phyloP scores from a whole-genome alignment of 192 early-diverging fungal genomes.

The Coemansia erecta region DNA sequence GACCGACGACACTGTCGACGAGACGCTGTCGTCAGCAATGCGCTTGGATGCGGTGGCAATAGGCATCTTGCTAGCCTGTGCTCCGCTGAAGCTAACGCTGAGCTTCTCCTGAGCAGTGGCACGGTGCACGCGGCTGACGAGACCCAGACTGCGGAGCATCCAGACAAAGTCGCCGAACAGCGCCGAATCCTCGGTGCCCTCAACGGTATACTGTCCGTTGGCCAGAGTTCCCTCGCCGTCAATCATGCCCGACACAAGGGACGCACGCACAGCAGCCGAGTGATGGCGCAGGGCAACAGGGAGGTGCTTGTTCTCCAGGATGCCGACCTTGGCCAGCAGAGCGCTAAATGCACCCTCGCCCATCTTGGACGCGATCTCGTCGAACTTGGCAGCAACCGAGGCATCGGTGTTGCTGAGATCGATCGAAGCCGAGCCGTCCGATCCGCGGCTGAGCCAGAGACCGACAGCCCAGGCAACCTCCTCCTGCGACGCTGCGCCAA shows the following conservation, averaged over 20 bases:
- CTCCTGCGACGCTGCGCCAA: slow-evolving; percentile 22
- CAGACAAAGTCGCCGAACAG: slow-evolving; percentile 26
- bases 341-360: slow-evolving; percentile 1
- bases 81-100: slow-evolving; percentile 10
- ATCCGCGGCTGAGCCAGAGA: slow-evolving; percentile 15
- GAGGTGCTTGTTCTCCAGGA: slow-evolving; percentile 12
- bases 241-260: slow-evolving; percentile 29
- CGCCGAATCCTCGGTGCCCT: background rate
- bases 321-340: slow-evolving; percentile 21
- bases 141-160: slow-evolving; percentile 38
- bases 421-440: background rate
- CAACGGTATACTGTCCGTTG: slow-evolving; percentile 23
- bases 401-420: background rate
- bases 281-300: slow-evolving; percentile 18
- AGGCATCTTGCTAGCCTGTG: slow-evolving; percentile 13
- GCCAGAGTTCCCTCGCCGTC: slow-evolving; percentile 15
- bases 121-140: slow-evolving; percentile 13
- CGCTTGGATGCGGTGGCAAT: slow-evolving; percentile 11
- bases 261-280: slow-evolving; percentile 17
- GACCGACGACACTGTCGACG: slow-evolving; percentile 15
- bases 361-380: slow-evolving; percentile 4
- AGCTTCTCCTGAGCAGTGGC: background rate
- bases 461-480: slow-evolving; percentile 40
- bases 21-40: background rate
- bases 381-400: slow-evolving; percentile 13